Conservation (phyloP, 495 filamentous ascomycete species). For the Monascus purpureus region DNA sequence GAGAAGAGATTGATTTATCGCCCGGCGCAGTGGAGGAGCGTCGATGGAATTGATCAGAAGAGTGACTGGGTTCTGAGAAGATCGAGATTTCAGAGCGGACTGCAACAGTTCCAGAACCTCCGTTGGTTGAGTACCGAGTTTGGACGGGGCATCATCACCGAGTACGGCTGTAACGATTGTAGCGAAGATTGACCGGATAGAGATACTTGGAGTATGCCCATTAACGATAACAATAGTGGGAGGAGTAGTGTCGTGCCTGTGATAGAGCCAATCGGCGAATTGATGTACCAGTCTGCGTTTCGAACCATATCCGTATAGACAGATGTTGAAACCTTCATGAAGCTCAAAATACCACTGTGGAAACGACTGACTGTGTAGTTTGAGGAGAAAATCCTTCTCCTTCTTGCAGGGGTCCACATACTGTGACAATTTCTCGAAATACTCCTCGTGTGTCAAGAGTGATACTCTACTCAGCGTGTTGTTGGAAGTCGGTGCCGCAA, state of each 20-base stretch:
- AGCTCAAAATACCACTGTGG: constrained; percentile 91
- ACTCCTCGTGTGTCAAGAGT: constrained; percentile 80
- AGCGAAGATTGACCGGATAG: constrained; percentile 64
- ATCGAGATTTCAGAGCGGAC: constrained; percentile 36
- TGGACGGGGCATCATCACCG: constrained; percentile 36
- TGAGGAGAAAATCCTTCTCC: constrained; percentile 57
- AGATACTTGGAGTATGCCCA: constrained; percentile 66
- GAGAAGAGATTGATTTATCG: constrained; percentile 55
- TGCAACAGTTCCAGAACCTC: constrained; percentile 54
- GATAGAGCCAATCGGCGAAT: constrained; percentile 63
- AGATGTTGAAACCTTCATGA: constrained; percentile 75
- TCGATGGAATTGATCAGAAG: constrained; percentile 82
- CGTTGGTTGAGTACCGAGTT: constrained; percentile 45
- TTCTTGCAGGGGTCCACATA: constrained; percentile 56
- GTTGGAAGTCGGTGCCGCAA: constrained; percentile 67
- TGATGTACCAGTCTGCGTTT: constrained; percentile 63
- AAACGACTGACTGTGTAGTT: constrained; percentile 68
- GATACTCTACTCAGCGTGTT: constrained; percentile 65
- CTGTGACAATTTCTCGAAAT: constrained; percentile 55
- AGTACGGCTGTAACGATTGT: constrained; percentile 55
- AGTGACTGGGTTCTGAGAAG: constrained; percentile 36
- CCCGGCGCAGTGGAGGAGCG: constrained; percentile 56
- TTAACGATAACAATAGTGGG: constrained; percentile 72
- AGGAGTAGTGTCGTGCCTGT: constrained; percentile 18
- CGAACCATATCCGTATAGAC: constrained; percentile 84